Evolutionary conservation across 1,139 yeast species (phyloP).

Genomic region (Protomyces inouyei): DNA sequence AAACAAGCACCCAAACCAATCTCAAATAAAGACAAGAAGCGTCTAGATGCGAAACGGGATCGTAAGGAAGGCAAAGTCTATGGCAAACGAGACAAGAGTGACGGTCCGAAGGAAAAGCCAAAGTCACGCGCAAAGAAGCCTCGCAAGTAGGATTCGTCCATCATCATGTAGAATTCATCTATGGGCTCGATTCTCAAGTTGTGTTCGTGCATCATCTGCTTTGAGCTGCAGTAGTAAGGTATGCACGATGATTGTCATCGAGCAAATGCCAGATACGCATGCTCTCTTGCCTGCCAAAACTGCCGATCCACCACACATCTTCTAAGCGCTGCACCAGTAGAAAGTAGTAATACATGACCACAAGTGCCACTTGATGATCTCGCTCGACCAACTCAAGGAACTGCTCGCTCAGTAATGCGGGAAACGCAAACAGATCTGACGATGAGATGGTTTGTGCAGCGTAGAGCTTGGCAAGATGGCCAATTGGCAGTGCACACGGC

Average conservation of each 20-base stretch:
- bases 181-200: too few species aligned
- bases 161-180: background rate
- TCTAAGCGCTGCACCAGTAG: slow-evolving; percentile 7
- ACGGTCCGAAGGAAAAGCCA: background rate
- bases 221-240: background rate
- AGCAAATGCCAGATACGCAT: background rate
- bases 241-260: background rate
- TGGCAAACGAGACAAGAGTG: background rate
- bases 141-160: background rate
- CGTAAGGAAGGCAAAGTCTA: slow-evolving; percentile 4
- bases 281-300: slow-evolving; percentile 14
- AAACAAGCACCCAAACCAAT: slow-evolving; percentile 11
- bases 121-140: background rate
- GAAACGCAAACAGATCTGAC: slow-evolving; percentile 16
- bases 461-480: slow-evolving; percentile 14
- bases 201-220: background rate
- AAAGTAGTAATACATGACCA: slow-evolving; percentile 16
- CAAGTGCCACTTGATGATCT: slow-evolving; percentile 20
- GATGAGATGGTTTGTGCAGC: slow-evolving; percentile 1
- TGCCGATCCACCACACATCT: slow-evolving; percentile 25
- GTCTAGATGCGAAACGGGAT: slow-evolving; percentile 14
- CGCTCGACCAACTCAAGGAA: slow-evolving; percentile 16
- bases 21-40: slow-evolving; percentile 25
- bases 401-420: slow-evolving; percentile 12
- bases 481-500: slow-evolving; percentile 11